Evolutionary conservation across 2,329 filamentous ascomycete genomes (phyloP).

Genomic region (Purpureocillium lavendulum): DNA sequence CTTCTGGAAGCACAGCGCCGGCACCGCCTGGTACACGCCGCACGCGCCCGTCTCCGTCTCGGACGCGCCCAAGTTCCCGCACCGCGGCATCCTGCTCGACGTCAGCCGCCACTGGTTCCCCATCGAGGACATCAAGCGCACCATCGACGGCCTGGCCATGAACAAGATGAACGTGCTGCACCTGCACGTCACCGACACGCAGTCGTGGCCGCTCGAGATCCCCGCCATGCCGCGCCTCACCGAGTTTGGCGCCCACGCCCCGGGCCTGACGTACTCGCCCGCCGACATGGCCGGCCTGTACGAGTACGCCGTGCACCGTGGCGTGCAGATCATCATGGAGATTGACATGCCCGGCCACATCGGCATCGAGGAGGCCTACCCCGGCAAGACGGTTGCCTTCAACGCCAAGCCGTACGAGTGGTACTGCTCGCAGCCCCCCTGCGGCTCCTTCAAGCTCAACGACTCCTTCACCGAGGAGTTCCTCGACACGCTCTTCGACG

Average conservation of each 20-base stretch:
- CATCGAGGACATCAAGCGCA: constrained; percentile 59
- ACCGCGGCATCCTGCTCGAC: constrained; percentile 76
- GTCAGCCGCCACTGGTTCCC: constrained; percentile 66
- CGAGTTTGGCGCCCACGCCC: constrained; percentile 63
- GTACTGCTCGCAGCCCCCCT: constrained; percentile 56
- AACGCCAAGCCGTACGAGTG: constrained; percentile 46
- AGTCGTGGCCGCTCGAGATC: constrained; percentile 80
- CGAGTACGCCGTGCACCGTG: constrained; percentile 56
- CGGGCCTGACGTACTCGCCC: constrained; percentile 58
- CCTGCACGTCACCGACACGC: constrained; percentile 73
- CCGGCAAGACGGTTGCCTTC: constrained; percentile 47
- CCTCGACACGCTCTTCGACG: constrained; percentile 62
- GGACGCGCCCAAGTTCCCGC: constrained; percentile 67
- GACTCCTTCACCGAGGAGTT: constrained; percentile 61
- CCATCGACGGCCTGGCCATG: constrained; percentile 68
- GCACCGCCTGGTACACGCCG: constrained; percentile 55
- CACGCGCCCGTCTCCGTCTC: constrained; percentile 61
- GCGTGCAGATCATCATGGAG: constrained; percentile 52
- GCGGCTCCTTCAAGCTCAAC: constrained; percentile 70
- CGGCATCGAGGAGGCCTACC: constrained; percentile 45
- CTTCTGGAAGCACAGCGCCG: constrained; percentile 62
- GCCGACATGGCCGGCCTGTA: constrained; percentile 59
- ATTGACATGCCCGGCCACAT: constrained; percentile 55
- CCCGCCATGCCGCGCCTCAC: constrained; percentile 63
- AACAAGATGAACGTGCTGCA: constrained; percentile 81